phyloP scores from a whole-genome alignment of 2,329 filamentous ascomycete genomes.

The Aspergillus sergii region DNA sequence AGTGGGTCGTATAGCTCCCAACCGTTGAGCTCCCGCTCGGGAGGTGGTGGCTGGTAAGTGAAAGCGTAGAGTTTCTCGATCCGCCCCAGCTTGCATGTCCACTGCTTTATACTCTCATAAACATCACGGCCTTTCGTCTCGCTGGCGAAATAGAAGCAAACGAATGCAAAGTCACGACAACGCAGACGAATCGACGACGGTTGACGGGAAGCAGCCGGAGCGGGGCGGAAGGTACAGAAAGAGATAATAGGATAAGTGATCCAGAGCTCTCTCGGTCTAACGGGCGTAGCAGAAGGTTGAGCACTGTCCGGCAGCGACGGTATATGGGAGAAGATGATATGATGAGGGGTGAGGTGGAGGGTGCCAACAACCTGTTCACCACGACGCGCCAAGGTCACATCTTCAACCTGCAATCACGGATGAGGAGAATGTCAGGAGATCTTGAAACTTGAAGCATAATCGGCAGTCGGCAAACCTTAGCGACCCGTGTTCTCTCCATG shows the following conservation, averaged over 20 bases:
- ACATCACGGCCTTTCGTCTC: slow-evolving; percentile 77
- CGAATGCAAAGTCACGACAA: slow-evolving; percentile 90
- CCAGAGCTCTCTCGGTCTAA: slow-evolving; percentile 73
- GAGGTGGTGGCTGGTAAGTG: slow-evolving; percentile 72
- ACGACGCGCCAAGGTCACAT: slow-evolving; percentile 62
- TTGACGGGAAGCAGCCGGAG: slow-evolving; percentile 68
- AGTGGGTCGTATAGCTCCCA: slow-evolving; percentile 85
- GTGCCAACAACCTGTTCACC: slow-evolving; percentile 60
- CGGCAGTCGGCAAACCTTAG: slow-evolving; percentile 38
- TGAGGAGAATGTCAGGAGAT: background rate
- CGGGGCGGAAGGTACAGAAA: slow-evolving; percentile 75
- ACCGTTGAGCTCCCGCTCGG: slow-evolving; percentile 74
- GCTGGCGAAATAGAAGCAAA: slow-evolving; percentile 83
- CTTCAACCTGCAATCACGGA: slow-evolving; percentile 46
- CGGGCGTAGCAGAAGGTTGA: slow-evolving; percentile 42
- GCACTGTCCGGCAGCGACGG: slow-evolving; percentile 46
- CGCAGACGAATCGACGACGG: slow-evolving; percentile 82
- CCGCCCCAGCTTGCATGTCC: slow-evolving; percentile 78
- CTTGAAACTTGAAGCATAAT: slow-evolving; percentile 5
- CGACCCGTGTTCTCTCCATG: slow-evolving; percentile 50
- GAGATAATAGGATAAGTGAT: slow-evolving; percentile 92
- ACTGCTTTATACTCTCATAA: slow-evolving; percentile 80
- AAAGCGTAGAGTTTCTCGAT: slow-evolving; percentile 93
- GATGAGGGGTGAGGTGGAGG: slow-evolving; percentile 65
- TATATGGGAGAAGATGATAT: slow-evolving; percentile 65